Evolutionary conservation across 2,329 filamentous ascomycete genomes (phyloP).

Genomic region (Cladobotryum mycophilum): DNA sequence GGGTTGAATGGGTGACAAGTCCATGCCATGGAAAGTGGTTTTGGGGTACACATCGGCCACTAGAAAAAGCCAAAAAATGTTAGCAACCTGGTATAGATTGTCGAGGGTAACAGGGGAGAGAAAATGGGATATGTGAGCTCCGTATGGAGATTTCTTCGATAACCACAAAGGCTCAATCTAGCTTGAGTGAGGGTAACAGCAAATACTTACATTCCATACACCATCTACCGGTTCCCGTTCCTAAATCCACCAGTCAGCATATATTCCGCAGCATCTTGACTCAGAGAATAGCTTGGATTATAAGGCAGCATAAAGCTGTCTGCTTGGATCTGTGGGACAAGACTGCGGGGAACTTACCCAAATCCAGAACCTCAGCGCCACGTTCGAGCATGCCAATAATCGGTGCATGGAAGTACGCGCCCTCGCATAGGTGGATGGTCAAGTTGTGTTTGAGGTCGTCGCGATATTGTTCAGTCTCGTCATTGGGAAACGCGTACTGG

Average conservation of each 20-base stretch:
- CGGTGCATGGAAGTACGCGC: slow-evolving; percentile 39
- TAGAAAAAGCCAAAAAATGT: slow-evolving; percentile 17
- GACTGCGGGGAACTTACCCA: slow-evolving; percentile 31
- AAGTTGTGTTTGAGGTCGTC: slow-evolving; percentile 37
- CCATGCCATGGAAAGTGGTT: slow-evolving; percentile 40
- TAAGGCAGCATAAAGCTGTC: too few relatives aligned
- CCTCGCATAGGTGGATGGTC: slow-evolving; percentile 33
- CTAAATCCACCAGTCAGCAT: slow-evolving; percentile 21
- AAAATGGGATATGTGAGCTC: neutral
- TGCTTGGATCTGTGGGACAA: neutral
- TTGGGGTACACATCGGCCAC: slow-evolving; percentile 43
- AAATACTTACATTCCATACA: slow-evolving; percentile 40
- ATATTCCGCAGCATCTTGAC: neutral
- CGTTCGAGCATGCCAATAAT: slow-evolving; percentile 30
- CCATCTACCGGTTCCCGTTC: slow-evolving; percentile 48
- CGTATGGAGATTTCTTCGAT: neutral
- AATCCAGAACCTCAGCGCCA: slow-evolving; percentile 40
- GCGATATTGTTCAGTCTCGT: slow-evolving; percentile 36
- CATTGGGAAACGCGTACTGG: slow-evolving; percentile 38
- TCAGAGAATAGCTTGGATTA: neutral
- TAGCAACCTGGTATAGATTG: neutral
- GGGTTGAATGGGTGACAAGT: slow-evolving; percentile 47
- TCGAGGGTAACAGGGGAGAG: neutral
- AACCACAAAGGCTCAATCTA: neutral
- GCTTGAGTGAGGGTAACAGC: neutral